Conservation (phyloP, 495 filamentous ascomycete genomes). For the Podospora anserina region DNA sequence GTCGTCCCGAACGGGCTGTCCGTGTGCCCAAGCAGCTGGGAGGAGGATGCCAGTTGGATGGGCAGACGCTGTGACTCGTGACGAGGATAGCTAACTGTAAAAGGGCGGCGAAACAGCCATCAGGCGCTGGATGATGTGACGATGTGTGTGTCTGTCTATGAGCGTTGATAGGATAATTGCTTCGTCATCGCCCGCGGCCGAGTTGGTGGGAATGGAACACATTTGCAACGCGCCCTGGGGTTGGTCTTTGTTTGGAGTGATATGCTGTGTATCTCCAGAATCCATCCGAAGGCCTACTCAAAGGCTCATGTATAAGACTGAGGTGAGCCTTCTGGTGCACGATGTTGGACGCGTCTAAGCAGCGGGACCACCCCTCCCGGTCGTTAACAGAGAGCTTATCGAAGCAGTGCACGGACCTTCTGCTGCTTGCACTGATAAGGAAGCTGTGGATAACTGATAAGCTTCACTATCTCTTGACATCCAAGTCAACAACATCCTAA, state of each 20-base stretch:
- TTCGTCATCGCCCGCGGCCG: neutral
- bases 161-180: neutral
- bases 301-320: neutral
- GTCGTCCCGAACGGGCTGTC: conserved; percentile 3
- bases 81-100: neutral
- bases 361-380: too few species aligned
- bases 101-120: neutral
- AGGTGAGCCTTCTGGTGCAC: neutral
- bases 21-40: neutral
- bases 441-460: too few species aligned
- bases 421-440: neutral
- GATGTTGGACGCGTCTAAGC: neutral
- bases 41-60: neutral
- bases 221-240: neutral
- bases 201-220: neutral
- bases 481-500: neutral
- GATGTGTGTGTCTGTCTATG: neutral
- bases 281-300: neutral
- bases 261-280: neutral
- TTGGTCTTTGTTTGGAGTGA: neutral
- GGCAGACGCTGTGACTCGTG: conserved; percentile 2
- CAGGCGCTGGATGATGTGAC: conserved; percentile 9
- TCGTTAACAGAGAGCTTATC: neutral
- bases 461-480: too few species aligned
- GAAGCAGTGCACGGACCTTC: neutral